phyloP scores from a whole-genome alignment of 148 eudicot species.

The Salicornia ramosissima region DNA sequence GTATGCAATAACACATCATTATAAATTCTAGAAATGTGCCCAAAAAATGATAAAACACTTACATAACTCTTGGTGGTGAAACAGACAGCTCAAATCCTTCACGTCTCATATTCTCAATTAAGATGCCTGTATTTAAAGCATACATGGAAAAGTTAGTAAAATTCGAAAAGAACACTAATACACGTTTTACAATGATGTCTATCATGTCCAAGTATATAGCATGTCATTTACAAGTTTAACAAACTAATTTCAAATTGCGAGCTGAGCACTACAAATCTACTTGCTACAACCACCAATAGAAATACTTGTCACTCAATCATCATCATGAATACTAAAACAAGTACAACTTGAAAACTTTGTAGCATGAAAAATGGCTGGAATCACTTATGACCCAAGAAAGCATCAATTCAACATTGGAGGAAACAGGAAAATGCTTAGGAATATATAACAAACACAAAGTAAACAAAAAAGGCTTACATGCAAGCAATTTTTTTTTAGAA shows the following conservation, averaged over 20 bases:
- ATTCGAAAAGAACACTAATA: background rate
- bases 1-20: background rate
- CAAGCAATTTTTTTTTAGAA: too few species aligned
- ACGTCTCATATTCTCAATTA: constrained; percentile 99
- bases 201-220: background rate
- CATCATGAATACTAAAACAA: background rate
- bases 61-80: constrained; percentile 99
- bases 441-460: too few species aligned
- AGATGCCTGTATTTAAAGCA: constrained; percentile 53
- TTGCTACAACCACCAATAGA: background rate
- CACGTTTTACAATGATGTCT: background rate
- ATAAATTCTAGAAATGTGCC: background rate
- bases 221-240: background rate
- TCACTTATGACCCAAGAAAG: too few species aligned
- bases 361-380: too few species aligned
- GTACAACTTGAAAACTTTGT: background rate
- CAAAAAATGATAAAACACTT: constrained; percentile 31
- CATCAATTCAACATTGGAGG: too few species aligned
- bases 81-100: constrained; percentile 98
- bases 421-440: too few species aligned
- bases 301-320: background rate
- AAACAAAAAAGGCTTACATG: too few species aligned
- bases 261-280: background rate
- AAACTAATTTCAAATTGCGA: background rate
- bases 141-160: constrained; percentile 16